These are phyloP conservation scores for Phialophora tarda DNA, from an alignment of 2,329 filamentous ascomycete genomes.

Conservation along the genomic window DNA sequence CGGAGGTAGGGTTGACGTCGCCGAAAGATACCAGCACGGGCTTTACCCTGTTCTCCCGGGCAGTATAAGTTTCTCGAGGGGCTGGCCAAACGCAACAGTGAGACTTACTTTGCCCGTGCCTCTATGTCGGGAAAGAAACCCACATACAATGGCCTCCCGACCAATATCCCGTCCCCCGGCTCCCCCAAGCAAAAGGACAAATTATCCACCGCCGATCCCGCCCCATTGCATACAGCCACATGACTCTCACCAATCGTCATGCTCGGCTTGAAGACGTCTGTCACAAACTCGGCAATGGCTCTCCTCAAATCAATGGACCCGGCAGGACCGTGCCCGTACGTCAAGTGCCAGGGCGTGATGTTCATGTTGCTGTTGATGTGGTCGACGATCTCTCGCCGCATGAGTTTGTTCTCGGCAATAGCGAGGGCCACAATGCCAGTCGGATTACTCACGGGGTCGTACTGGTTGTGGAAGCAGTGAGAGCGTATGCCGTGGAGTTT, in stretches of 20 bases:
- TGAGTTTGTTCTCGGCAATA: conserved; percentile 37
- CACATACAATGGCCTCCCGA: conserved; percentile 55
- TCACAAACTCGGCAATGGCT: conserved; percentile 44
- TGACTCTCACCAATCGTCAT: conserved; percentile 40
- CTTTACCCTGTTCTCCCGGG: conserved; percentile 23
- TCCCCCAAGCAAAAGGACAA: conserved; percentile 52
- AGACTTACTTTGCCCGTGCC: conserved; percentile 45
- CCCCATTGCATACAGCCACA: conserved; percentile 43
- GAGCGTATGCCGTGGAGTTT: conserved; percentile 32
- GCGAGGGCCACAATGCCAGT: conserved; percentile 33
- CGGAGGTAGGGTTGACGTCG: conserved; percentile 46
- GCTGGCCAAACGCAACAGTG: not conserved
- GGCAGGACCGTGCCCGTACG: conserved; percentile 46
- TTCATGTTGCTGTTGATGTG: conserved; percentile 32
- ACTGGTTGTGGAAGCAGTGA: conserved; percentile 35
- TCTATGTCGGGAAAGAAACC: conserved; percentile 58
- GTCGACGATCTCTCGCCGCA: conserved; percentile 32
- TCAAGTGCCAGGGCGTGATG: conserved; percentile 40
- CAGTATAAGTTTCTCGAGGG: conserved; percentile 12
- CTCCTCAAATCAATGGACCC: conserved; percentile 41
- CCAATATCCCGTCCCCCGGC: conserved; percentile 54
- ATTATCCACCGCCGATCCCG: conserved; percentile 47
- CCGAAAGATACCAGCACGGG: conserved; percentile 36
- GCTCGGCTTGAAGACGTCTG: conserved; percentile 42
- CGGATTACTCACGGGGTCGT: conserved; percentile 29